Evolutionary conservation across 2,329 filamentous ascomycete genomes (phyloP), one percentile per base, ranked within the genome.

Genomic region (Fusarium sp.): DNA sequence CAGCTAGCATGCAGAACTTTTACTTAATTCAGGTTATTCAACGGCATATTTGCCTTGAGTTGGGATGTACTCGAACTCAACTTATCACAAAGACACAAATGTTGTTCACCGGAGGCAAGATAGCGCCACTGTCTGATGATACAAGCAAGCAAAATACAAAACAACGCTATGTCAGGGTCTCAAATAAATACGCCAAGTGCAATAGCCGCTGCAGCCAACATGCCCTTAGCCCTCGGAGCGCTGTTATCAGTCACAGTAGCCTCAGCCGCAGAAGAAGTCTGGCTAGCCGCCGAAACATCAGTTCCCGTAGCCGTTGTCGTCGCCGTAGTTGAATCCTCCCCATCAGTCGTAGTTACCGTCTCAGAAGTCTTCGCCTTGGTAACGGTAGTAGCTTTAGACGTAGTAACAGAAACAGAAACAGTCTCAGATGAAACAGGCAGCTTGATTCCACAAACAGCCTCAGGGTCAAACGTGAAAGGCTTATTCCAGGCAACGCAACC

Each of bases 401-500:
- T 58, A 1, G 63, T 41, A 6, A 14, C 2, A 5, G 35, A 23
- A 27, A 35, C 20, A 7, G 63, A 45, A 3, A 23, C 7, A 0
- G 60, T 26, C 8, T 26, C 7, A 0, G 52, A 50, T 1, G 60
- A 50, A 2, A 17, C 26, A 20, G 63, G 33, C 7, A 65, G 7
- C 11, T 59, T 65, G 3, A 65, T 59, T 3, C 60, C 44, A n/a
- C 63, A 65, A 8, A 32, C 60, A n/a, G 63, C 60, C 12, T 65
- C 44, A 1, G 50, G 13, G 12, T 65, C 44, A 5, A 65, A 65
- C 5, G 50, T 52, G 27, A 65, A 65, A 3, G 63, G 60, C 3
- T 58, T 18, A 0, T 41, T 41, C 7, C 46, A 57, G 4, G 62
- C 62, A 14, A 18, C 44, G 2, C 62, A 65, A 5, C 17, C 18